Conservation (phyloP, 371 early-diverging fungal genomes). For the Zychaea mexicana region DNA sequence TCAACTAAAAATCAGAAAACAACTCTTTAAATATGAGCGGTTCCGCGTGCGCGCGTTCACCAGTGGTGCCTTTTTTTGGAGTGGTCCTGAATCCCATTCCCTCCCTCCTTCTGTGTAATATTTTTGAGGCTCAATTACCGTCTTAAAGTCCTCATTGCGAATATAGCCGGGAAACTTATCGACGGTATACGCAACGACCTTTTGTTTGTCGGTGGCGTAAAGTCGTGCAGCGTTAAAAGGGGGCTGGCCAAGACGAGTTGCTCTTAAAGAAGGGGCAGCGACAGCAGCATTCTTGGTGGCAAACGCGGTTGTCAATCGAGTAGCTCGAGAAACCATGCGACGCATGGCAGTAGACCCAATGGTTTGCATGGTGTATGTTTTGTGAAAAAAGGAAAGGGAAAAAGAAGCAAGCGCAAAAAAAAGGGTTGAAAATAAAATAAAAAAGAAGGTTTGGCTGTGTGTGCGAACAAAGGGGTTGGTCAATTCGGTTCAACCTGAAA, state of each 20-base stretch:
- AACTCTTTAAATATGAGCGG: no score
- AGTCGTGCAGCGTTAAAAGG: constrained; percentile 14
- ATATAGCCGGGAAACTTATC: constrained; percentile 55
- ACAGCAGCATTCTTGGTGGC: neutral
- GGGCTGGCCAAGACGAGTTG: neutral
- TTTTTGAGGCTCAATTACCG: constrained; percentile 32
- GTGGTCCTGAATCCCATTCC: neutral
- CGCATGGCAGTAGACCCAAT: constrained; percentile 17
- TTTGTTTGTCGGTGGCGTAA: constrained; percentile 21
- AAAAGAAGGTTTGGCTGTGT: neutral
- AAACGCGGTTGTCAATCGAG: neutral
- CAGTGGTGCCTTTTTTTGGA: neutral
- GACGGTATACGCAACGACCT: constrained; percentile 38
- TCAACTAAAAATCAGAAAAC: constrained; percentile 17
- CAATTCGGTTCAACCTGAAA: no score
- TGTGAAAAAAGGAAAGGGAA: neutral
- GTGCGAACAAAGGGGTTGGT: no score
- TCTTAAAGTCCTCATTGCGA: constrained; percentile 58
- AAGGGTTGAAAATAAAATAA: constrained; percentile 2
- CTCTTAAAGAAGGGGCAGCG: neutral
- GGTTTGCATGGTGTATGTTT: constrained; percentile 9
- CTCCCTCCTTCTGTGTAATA: no score
- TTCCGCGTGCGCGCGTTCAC: no score
- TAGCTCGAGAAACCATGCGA: neutral
- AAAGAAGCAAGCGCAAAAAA: neutral